Base-by-base conservation (phyloP, 768 basidiomycete genomes). In the Xerocomellus intermedius region DNA sequence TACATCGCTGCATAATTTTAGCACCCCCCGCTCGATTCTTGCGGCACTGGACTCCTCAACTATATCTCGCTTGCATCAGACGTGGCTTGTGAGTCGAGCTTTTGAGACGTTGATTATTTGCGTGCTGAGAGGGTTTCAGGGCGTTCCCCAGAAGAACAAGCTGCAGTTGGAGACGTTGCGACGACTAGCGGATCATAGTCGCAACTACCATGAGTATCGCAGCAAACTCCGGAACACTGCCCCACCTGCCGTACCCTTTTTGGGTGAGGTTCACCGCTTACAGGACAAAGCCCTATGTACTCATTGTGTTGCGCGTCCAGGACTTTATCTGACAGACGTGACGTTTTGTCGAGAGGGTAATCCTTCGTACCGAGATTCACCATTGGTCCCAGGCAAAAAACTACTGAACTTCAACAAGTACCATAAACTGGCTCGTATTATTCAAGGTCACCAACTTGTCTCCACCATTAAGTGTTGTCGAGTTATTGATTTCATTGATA, bases 401-500 rank as follows among this genome's bases (percentile, higher is more conserved):
- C 74, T 99, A 37, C 79, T 98, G 68, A 99, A 99, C 73, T 94
- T 97, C 66, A 96, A 95, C 72, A 96, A 97, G 71, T 98, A 97
- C 64, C 89, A 90, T 66, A 96, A 92, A 68, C 79, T 95, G 55
- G 88, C 88, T 33, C 79, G 86, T 64, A 93, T 96, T 61, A 81
- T 94, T 42, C 86, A 90, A 76, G 90, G 90, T 83, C 60, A 64
- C 73, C 48, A 1, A 33, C 38, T n/a, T 28, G 8, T 9, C 10
- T 26, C 52, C 38, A 28, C 21, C 37, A 3, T 30, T 50, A 30
- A 22, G 7, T 21, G 33, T 38, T 44, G 19, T 42, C 46, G 13
- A 32, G 33, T 42, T 46, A 37, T 48, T 56, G 44, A 59, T 52
- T 47, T 36, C 41, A 30, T 52, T 32, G 39, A 36, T 63, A 86